A percentile compares a stretch with the other conserved stretches of the same genome.
These are phyloP conservation scores for Cynanchum wilfordii DNA, from an alignment of 257 asterid species.

Conservation along the genomic window DNA sequence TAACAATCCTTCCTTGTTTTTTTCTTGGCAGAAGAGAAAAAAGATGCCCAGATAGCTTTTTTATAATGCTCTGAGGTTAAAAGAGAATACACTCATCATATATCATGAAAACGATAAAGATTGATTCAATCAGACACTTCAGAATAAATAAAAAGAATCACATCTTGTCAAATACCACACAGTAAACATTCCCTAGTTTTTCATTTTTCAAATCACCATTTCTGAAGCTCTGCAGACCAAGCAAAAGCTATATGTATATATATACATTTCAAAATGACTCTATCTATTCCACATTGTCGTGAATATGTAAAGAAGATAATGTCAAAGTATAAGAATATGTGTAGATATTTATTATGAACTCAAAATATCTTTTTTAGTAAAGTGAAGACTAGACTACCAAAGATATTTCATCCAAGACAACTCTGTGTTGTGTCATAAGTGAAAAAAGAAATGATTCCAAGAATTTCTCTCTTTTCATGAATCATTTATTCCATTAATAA, in stretches of 20 bases:
- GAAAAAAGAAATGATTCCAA: background rate
- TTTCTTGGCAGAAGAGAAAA: background rate
- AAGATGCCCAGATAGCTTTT: background rate
- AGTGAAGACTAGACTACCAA: too few species aligned
- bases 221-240: background rate
- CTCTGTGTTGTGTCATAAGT: too few species aligned
- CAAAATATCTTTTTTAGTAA: too few species aligned
- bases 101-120: background rate
- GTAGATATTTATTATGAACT: too few species aligned
- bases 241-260: background rate
- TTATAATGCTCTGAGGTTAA: background rate
- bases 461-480: background rate
- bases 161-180: slow-evolving; percentile 4
- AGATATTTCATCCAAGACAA: too few species aligned
- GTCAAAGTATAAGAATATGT: too few species aligned
- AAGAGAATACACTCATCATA: background rate
- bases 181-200: slow-evolving; percentile 4
- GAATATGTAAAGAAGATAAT: too few species aligned
- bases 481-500: background rate
- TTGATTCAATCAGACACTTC: background rate
- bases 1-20: background rate
- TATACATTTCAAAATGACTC: too few species aligned
- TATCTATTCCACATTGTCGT: too few species aligned
- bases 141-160: background rate
- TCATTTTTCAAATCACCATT: background rate